Conservation (phyloP, 1,284 basidiomycete genomes). For the Acaromyces ingoldii region DNA sequence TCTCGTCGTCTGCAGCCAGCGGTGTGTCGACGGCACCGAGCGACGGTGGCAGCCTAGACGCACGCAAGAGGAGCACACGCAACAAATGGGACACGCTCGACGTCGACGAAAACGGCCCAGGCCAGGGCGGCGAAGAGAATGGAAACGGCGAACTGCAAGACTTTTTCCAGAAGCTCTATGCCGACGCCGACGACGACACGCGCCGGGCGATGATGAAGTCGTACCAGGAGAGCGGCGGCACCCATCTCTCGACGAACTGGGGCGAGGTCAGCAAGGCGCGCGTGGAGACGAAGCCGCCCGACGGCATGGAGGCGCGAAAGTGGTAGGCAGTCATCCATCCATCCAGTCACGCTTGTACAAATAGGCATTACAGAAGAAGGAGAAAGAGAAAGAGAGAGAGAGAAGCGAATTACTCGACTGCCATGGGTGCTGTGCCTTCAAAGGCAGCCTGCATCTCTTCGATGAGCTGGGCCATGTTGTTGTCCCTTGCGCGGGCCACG, state of each 20-base stretch:
- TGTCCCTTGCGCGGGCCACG: slow-evolving; percentile 14
- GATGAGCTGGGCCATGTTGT: background rate
- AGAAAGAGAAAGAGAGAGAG: background rate
- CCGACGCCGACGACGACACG: slow-evolving; percentile 47
- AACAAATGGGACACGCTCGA: slow-evolving; percentile 45
- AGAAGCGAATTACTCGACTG: background rate
- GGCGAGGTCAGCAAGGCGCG: slow-evolving; percentile 33
- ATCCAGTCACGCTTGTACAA: background rate
- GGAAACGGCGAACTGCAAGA: slow-evolving; percentile 26
- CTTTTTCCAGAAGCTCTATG: slow-evolving; percentile 48
- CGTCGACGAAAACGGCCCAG: slow-evolving; percentile 25
- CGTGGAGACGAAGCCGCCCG: slow-evolving; percentile 28
- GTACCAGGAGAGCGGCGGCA: slow-evolving; percentile 46
- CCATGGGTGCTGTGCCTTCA: too few species aligned
- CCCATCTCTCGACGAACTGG: slow-evolving; percentile 48
- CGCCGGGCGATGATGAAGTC: slow-evolving; percentile 47
- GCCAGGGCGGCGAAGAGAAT: background rate
- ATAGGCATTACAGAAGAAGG: background rate
- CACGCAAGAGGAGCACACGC: slow-evolving; percentile 6
- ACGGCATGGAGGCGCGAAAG: slow-evolving; percentile 43
- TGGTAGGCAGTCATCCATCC: slow-evolving; percentile 15
- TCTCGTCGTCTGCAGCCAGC: background rate
- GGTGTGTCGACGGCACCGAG: too few species aligned
- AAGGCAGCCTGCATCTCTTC: slow-evolving; percentile 1
- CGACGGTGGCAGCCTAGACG: too few species aligned